A percentile compares a stretch with the other conserved stretches of the same genome.
phyloP scores from a whole-genome alignment of 148 eudicot genomes.

The Rhododendron molle region DNA sequence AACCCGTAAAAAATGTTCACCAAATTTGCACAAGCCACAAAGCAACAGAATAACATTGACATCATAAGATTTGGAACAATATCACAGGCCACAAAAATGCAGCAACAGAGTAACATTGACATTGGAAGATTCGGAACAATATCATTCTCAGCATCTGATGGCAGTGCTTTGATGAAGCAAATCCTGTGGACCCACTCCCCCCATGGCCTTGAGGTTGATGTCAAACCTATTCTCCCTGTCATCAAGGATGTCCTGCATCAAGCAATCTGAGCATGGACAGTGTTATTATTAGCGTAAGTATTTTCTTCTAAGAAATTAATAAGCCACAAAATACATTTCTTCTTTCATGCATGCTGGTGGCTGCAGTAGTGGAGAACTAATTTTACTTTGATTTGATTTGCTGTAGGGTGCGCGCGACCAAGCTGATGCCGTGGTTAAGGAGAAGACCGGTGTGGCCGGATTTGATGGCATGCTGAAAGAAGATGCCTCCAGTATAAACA shows the following conservation, averaged over 20 bases:
- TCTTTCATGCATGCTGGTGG: not conserved
- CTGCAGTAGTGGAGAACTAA: not conserved
- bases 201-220: not conserved
- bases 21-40: not conserved
- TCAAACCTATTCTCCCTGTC: not conserved
- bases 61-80: too few relatives aligned
- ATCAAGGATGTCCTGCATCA: constrained; percentile 45
- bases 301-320: too few relatives aligned
- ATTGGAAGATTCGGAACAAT: too few relatives aligned
- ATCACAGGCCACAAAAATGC: too few relatives aligned
- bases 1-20: not conserved
- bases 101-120: too few relatives aligned
- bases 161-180: not conserved
- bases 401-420: constrained; percentile 41
- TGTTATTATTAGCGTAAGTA: constrained; percentile 27
- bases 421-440: constrained; percentile 23
- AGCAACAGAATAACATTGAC: not conserved
- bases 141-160: not conserved
- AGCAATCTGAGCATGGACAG: constrained; percentile 39
- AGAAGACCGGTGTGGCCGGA: constrained; percentile 28
- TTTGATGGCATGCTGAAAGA: constrained; percentile 56
- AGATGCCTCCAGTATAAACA: constrained; percentile 55
- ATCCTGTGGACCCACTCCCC: not conserved
- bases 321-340: not conserved
- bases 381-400: not conserved